Base-by-base conservation (phyloP, 2,329 filamentous ascomycete genomes). In the Phyllosticta citrichinensis region DNA sequence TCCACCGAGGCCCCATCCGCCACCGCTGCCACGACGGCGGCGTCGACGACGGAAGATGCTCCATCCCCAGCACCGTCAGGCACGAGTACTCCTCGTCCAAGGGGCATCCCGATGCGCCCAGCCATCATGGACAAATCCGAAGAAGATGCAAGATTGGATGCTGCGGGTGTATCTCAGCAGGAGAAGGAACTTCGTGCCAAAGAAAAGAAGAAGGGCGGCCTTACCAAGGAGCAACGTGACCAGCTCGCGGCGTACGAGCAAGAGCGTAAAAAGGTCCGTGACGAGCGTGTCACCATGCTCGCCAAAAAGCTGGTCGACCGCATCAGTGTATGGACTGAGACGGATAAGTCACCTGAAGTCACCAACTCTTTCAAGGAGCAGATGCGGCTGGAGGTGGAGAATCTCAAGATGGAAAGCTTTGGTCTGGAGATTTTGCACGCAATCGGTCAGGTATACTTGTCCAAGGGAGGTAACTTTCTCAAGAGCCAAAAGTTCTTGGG, bases 371-470 rank as follows among this genome's bases (percentile, higher is more conserved):
- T 97, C 79, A 87, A 92, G 73, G 90, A 93, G 73, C 97, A 99
- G 83, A 97, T 89, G 66, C 84, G 87, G 51, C 85, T 97, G 51
- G 94, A 99, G 77, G 90, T 96, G 25, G 94, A 99, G 79, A 96
- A 97, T 71, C 80, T 99, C 68, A 99, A 97, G 81, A 99, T 99
- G 91, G 94, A 99, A 77, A 95, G 89, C 0, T 99, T 99, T 68
- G 94, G 94, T 57, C 81, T 99, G 52, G 94, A 99, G 68, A 97
- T 97, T 67, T 80, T 97, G 56, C 93, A 97, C 74, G 92, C 94
- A 54, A 95, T 99, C 68, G 94, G 94, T 17, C 82, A 88, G 67
- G 96, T 91, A 3, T 99, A 99, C 74, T 77, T 94, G 27, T 85
- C 86, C 73, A 97, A 97, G 76, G 90, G 88, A 3, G 89, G 88